Percentiles rank a stretch among this genome's conserved stretches.
phyloP scores from a whole-genome alignment of 495 filamentous ascomycete species.

The Aspergillus kassunensis region DNA sequence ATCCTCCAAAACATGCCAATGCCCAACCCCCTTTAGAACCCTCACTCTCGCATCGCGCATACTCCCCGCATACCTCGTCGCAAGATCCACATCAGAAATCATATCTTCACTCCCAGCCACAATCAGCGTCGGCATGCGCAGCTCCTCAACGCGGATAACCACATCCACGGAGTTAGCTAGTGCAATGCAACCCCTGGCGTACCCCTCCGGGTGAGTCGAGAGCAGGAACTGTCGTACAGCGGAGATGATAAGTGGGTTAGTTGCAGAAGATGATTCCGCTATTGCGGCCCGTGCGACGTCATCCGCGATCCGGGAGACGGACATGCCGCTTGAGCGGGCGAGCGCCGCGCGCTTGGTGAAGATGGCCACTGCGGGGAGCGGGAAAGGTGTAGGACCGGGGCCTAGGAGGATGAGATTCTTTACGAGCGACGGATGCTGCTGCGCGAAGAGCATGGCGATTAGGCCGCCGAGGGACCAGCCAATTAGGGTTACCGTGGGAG shows the following conservation, averaged over 20 bases:
- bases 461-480: conserved; percentile 29
- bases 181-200: conserved; percentile 51
- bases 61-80: conserved; percentile 14
- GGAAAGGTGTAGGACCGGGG: conserved; percentile 29
- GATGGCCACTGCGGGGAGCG: conserved; percentile 24
- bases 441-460: conserved; percentile 37
- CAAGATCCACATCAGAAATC: conserved; percentile 24
- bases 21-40: conserved; percentile 35
- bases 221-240: conserved; percentile 40
- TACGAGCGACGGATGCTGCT: conserved; percentile 31
- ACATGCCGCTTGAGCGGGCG: conserved; percentile 42
- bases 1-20: conserved; percentile 45
- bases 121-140: conserved; percentile 27
- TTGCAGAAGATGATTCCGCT: conserved; percentile 29
- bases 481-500: conserved; percentile 31
- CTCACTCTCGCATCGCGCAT: conserved; percentile 20
- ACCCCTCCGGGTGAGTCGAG: conserved; percentile 48
- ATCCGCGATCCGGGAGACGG: conserved; percentile 31
- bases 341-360: conserved; percentile 31
- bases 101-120: conserved; percentile 45
- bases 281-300: conserved; percentile 29
- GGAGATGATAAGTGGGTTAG: conserved; percentile 33
- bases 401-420: conserved; percentile 33
- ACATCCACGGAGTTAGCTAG: conserved; percentile 35
- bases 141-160: conserved; percentile 15